Conservation (phyloP, 345 rosid species). For the Stellera chamaejasme region DNA sequence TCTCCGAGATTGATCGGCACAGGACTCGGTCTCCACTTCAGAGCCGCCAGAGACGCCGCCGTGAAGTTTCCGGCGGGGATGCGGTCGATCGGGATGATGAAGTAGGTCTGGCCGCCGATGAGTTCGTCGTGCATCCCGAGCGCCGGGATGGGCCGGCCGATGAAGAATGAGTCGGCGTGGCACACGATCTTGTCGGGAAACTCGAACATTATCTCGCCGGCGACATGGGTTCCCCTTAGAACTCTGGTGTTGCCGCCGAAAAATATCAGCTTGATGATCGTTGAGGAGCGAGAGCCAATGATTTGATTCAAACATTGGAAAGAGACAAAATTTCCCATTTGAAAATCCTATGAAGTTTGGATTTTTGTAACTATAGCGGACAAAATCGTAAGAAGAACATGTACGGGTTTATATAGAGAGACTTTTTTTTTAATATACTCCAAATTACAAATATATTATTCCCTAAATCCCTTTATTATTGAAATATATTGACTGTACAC, state of each 20-base stretch:
- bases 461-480: too few relatives aligned
- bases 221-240: slow-evolving; percentile 48
- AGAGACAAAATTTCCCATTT: slow-evolving; percentile 39
- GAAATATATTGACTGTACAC: too few relatives aligned
- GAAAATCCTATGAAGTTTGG: not conserved
- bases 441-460: too few relatives aligned
- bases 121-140: slow-evolving; percentile 63
- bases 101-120: slow-evolving; percentile 62
- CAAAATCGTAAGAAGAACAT: too few relatives aligned
- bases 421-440: too few relatives aligned
- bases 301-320: slow-evolving; percentile 25
- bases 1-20: slow-evolving; percentile 36
- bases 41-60: slow-evolving; percentile 49
- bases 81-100: slow-evolving; percentile 67
- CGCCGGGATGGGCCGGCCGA: slow-evolving; percentile 68
- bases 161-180: slow-evolving; percentile 87
- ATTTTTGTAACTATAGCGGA: not conserved
- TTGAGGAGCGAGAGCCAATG: slow-evolving; percentile 3
- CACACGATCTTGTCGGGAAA: slow-evolving; percentile 71
- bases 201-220: slow-evolving; percentile 93
- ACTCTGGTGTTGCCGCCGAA: slow-evolving; percentile 49
- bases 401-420: slow-evolving; percentile 14
- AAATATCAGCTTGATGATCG: slow-evolving; percentile 48
- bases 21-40: slow-evolving; percentile 33
- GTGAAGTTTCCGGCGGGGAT: slow-evolving; percentile 42